These are phyloP conservation scores for Cyberlindnera petersonii DNA, from an alignment of 805 yeast species.

Conservation along the genomic window DNA sequence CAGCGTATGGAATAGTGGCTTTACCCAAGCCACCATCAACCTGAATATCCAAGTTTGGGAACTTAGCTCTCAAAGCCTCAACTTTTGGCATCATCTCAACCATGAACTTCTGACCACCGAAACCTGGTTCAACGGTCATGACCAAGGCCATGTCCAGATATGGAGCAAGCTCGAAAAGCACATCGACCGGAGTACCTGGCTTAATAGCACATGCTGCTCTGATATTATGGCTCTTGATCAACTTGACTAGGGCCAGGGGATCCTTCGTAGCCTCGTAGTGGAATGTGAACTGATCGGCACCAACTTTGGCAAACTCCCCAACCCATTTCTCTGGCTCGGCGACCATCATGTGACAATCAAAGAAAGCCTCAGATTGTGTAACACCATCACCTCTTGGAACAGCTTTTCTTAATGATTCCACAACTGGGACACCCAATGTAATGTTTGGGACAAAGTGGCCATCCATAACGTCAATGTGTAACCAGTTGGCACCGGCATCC, in stretches of 20 bases:
- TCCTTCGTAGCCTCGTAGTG: constrained; percentile 89
- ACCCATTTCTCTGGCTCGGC: constrained; percentile 91
- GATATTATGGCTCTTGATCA: constrained; percentile 78
- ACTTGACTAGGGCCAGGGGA: constrained; percentile 67
- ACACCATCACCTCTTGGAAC: constrained; percentile 61
- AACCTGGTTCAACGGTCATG: constrained; percentile 99
- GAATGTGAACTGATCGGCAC: constrained; percentile 95
- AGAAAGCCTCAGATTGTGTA: constrained; percentile 47
- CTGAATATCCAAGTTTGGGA: constrained; percentile 81
- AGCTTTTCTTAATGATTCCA: constrained; percentile 67
- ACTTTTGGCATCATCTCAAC: constrained; percentile 95
- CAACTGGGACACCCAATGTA: constrained; percentile 89
- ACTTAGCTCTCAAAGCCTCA: constrained; percentile 62
- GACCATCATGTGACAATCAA: constrained; percentile 99
- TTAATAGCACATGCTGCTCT: constrained; percentile 92
- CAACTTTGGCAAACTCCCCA: constrained; percentile 83
- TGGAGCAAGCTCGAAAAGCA: constrained; percentile 67
- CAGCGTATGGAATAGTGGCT: constrained; percentile 80
- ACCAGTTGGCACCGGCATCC: constrained; percentile 88
- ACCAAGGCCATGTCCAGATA: constrained; percentile 90
- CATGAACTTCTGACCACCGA: constrained; percentile 98
- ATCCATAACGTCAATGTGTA: constrained; percentile 97
- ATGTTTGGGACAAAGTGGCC: constrained; percentile 98
- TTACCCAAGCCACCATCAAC: constrained; percentile 96
- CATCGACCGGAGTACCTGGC: constrained; percentile 89